These are phyloP conservation scores for Cercospora nicotianae DNA, from an alignment of 2,329 filamentous ascomycete species.

Conservation along the genomic window DNA sequence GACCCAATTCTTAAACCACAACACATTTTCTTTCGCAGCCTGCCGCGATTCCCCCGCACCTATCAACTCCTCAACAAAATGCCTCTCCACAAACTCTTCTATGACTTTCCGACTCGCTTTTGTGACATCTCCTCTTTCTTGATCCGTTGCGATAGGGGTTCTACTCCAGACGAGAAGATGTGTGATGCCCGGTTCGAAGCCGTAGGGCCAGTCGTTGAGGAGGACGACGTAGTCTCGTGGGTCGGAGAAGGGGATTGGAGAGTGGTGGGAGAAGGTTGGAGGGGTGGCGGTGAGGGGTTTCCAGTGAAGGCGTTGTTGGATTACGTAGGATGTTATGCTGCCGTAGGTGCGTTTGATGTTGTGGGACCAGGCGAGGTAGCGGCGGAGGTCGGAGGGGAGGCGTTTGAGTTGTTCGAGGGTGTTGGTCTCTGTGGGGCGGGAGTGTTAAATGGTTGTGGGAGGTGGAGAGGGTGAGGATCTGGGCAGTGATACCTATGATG, in stretches of 20 bases:
- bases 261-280: constrained; percentile 46
- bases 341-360: constrained; percentile 58
- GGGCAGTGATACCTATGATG: constrained; percentile 49
- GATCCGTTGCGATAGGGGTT: constrained; percentile 50
- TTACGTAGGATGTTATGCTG: constrained; percentile 58
- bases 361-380: constrained; percentile 61
- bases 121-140: constrained; percentile 52
- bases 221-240: constrained; percentile 57
- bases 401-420: constrained; percentile 59
- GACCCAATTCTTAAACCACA: constrained; percentile 67
- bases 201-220: constrained; percentile 66
- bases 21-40: constrained; percentile 46
- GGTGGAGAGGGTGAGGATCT: too few relatives aligned
- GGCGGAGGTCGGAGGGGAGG: constrained; percentile 58
- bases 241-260: constrained; percentile 56
- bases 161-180: constrained; percentile 62
- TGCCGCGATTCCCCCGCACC: background rate
- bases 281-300: constrained; percentile 30
- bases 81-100: constrained; percentile 51
- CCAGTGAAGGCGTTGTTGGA: constrained; percentile 58
- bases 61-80: constrained; percentile 49
- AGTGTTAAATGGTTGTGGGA: background rate
- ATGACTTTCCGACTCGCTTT: constrained; percentile 51
- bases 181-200: constrained; percentile 53
- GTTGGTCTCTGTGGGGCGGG: constrained; percentile 42